Evolutionary conservation across 805 yeast species (phyloP), one percentile per base, ranked within the genome.

Genomic region (Hanseniaspora lachancei): DNA sequence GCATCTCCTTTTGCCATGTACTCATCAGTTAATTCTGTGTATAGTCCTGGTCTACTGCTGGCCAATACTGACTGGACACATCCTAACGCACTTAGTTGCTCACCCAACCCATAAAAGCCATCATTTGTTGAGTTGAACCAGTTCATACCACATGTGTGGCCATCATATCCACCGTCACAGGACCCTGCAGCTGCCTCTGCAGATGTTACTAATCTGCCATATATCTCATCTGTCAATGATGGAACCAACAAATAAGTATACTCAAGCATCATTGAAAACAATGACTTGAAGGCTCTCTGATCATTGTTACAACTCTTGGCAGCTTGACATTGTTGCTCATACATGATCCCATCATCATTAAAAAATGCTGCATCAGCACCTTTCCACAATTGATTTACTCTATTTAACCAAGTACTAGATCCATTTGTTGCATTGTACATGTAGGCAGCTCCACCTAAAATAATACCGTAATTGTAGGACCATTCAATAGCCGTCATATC

Each of bases 381-480:
- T 49, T 68, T 62, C 58, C 79, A 68, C 41, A 81, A 62, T 44
- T 70, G 64, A 35, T 66, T 60, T 0, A 78, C 73, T 58, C 81
- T 72, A 54, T 70, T 69, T 47, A 71, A 70, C 86, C 86, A 81
- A 44, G 62, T 68, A 7, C 68, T 62, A 2, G 70, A 63, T 58
- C 83, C 83, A 49, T 71, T 73, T 3, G 95, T 87, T 62, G 75
- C 73, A 64, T 82, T 77, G 69, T 81, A 85, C 67, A 87, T 66
- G 64, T 76, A 82, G 1, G 95, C 93, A 60, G 81, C 72, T 4
- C 95, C 95, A 6, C 84, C 74, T 62, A 86, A 63, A 70, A 84
- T 68, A 53, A 84, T 73, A 1, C 91, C 95, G 59, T 82, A 84
- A 68, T 86, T 87, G 68, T 87, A 87, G n/a, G 89, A 75, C 95